Percentiles rank a stretch among this genome's conserved stretches.
phyloP scores from a whole-genome alignment of 495 filamentous ascomycete species.

The Aspergillus ellipticus region DNA sequence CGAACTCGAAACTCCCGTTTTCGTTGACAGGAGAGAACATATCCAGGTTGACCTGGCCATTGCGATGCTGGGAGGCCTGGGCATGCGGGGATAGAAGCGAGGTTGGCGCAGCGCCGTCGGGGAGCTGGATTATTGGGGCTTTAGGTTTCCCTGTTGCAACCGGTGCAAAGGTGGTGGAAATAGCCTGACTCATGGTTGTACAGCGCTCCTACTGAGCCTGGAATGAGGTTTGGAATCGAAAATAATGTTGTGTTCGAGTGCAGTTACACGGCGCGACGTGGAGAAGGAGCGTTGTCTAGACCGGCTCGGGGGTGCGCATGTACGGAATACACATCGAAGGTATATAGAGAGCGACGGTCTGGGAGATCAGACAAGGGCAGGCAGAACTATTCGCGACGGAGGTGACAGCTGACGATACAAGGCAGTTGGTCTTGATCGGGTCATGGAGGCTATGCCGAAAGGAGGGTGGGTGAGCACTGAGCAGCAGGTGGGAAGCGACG shows the following conservation, averaged over 20 bases:
- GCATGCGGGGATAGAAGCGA: constrained; percentile 13
- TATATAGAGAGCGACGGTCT: background rate
- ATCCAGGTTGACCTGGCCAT: constrained; percentile 54
- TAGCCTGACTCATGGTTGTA: constrained; percentile 25
- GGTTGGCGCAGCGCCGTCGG: constrained; percentile 20
- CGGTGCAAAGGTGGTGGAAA: constrained; percentile 21
- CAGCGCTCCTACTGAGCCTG: background rate
- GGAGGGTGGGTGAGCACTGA: too few relatives aligned
- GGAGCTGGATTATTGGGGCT: constrained; percentile 30
- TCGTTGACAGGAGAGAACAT: constrained; percentile 81
- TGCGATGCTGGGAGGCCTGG: constrained; percentile 29
- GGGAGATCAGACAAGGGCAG: background rate
- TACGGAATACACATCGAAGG: background rate
- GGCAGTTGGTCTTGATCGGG: background rate
- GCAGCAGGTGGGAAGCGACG: background rate
- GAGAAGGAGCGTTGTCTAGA: constrained; percentile 2
- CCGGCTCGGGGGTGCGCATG: background rate
- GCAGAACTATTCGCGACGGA: background rate
- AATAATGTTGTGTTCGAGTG: background rate
- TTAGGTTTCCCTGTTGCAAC: constrained; percentile 24
- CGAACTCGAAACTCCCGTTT: constrained; percentile 92
- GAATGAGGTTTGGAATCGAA: background rate
- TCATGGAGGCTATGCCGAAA: constrained; percentile 13
- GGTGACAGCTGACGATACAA: background rate
- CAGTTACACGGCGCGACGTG: background rate